Percentiles rank a stretch among this genome's conserved stretches.
These are phyloP conservation scores for Scolecobasidium constrictum DNA, from an alignment of 2,329 filamentous ascomycete species.

Conservation along the genomic window DNA sequence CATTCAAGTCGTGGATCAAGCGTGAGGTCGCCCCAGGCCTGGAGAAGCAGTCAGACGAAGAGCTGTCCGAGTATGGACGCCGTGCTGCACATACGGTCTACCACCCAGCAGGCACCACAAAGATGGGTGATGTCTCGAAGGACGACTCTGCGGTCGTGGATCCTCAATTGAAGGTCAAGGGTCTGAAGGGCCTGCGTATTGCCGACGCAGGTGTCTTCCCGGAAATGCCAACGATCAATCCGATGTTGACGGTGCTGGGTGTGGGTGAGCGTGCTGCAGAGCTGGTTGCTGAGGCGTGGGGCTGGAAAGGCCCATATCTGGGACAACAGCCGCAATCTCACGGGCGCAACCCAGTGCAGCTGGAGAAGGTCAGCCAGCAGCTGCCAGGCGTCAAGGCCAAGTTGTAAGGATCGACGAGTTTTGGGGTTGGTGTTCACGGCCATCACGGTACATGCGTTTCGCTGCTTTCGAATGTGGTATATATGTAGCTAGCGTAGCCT, in stretches of 20 bases:
- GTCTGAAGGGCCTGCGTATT: slow-evolving; percentile 63
- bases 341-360: background rate
- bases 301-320: slow-evolving; percentile 43
- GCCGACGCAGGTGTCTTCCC: slow-evolving; percentile 85
- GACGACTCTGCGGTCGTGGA: slow-evolving; percentile 75
- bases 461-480: too few relatives aligned
- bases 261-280: slow-evolving; percentile 79
- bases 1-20: slow-evolving; percentile 77
- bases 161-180: slow-evolving; percentile 57
- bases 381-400: background rate
- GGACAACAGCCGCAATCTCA: slow-evolving; percentile 30
- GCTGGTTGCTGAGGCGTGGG: slow-evolving; percentile 64
- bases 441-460: too few relatives aligned
- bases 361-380: background rate
- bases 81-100: slow-evolving; percentile 80
- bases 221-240: slow-evolving; percentile 77
- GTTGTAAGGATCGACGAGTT: too few relatives aligned
- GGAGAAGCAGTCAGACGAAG: slow-evolving; percentile 63
- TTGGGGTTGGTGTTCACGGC: background rate
- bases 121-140: slow-evolving; percentile 66
- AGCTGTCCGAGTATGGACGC: slow-evolving; percentile 70
- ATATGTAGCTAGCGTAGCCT: too few relatives aligned
- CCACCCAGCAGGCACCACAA: slow-evolving; percentile 79
- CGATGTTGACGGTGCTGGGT: slow-evolving; percentile 79
- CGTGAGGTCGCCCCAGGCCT: slow-evolving; percentile 71